Evolutionary conservation across 2,329 filamentous ascomycete genomes (phyloP).

Genomic region (Exserohilum rostratum): DNA sequence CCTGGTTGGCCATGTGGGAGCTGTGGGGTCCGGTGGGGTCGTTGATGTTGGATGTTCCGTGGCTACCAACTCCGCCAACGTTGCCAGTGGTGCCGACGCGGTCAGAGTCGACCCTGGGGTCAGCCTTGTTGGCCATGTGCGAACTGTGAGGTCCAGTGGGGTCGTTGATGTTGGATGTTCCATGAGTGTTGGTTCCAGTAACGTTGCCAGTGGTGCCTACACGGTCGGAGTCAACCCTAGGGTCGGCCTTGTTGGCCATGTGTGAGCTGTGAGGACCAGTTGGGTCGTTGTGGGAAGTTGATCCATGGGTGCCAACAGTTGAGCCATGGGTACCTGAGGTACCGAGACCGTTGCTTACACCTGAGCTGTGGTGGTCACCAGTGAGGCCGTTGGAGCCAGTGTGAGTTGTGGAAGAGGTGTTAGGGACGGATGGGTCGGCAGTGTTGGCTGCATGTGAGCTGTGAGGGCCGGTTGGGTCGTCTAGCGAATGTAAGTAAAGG

Average conservation of each 20-base stretch:
- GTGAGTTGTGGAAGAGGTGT: conserved; percentile 6
- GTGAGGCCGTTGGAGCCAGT: conserved; percentile 19
- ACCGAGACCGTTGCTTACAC: conserved; percentile 7
- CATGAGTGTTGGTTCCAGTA: conserved; percentile 12
- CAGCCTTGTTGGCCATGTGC: conserved; percentile 34
- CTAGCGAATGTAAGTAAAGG: conserved; percentile 13
- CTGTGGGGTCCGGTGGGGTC: conserved; percentile 47
- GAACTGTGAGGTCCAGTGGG: conserved; percentile 46
- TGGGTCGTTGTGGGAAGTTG: conserved; percentile 24
- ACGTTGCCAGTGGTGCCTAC: conserved; percentile 34
- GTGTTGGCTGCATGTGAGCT: conserved; percentile 31
- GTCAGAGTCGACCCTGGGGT: conserved; percentile 42
- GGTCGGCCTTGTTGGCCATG: conserved; percentile 40
- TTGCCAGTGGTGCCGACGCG: conserved; percentile 32
- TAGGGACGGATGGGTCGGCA: conserved; percentile 16
- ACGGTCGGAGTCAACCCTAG: conserved; percentile 39
- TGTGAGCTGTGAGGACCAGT: conserved; percentile 38
- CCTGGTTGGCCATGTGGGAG: conserved; percentile 24
- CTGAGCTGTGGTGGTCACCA: conserved; percentile 3
- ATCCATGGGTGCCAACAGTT: conserved; percentile 1
- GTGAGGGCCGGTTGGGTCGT: conserved; percentile 43
- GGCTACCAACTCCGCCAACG: conserved; percentile 17
- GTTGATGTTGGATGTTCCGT: conserved; percentile 24
- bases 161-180: conserved; percentile 25
- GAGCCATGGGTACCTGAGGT: conserved; percentile 6